Percentiles rank a stretch among this genome's conserved stretches.
Conservation (phyloP, 2,329 filamentous ascomycete genomes). For the Stromatinia cepivora region DNA sequence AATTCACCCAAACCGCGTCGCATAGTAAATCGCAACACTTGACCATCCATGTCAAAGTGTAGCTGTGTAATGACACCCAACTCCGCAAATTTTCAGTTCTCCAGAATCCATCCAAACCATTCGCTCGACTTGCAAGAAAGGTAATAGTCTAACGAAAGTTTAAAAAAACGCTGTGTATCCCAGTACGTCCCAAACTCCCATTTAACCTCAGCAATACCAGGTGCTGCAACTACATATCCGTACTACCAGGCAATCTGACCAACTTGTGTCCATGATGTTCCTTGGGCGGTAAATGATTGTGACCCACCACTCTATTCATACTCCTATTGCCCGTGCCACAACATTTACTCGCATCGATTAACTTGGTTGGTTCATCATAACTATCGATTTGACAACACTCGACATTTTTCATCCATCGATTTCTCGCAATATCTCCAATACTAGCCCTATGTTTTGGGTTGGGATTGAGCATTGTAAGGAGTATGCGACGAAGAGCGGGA, state of each 20-base stretch:
- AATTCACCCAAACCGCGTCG: background rate
- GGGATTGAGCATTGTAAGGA: conserved; percentile 82
- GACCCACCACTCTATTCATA: conserved; percentile 45
- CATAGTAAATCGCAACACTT: background rate
- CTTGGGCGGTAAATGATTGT: conserved; percentile 39
- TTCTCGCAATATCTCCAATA: conserved; percentile 66
- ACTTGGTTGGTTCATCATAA: conserved; percentile 60
- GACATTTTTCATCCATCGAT: conserved; percentile 71
- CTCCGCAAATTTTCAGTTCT: background rate
- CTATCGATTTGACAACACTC: conserved; percentile 77
- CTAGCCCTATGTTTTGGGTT: conserved; percentile 69
- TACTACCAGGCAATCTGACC: conserved; percentile 37
- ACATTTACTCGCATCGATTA: conserved; percentile 59
- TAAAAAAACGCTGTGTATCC: background rate
- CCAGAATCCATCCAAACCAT: background rate
- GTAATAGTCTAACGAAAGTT: background rate
- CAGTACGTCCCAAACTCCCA: background rate
- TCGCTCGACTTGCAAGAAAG: background rate
- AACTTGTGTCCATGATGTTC: conserved; percentile 34
- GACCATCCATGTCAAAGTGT: background rate
- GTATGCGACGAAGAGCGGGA: conserved; percentile 65
- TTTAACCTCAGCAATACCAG: background rate
- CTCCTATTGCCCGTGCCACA: conserved; percentile 43
- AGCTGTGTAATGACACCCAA: background rate
- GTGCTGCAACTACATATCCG: conserved; percentile 30